Percentiles rank a stretch among this genome's conserved stretches.
Conservation (phyloP, 345 rosid genomes). For the Melaleuca quinquenervia region DNA sequence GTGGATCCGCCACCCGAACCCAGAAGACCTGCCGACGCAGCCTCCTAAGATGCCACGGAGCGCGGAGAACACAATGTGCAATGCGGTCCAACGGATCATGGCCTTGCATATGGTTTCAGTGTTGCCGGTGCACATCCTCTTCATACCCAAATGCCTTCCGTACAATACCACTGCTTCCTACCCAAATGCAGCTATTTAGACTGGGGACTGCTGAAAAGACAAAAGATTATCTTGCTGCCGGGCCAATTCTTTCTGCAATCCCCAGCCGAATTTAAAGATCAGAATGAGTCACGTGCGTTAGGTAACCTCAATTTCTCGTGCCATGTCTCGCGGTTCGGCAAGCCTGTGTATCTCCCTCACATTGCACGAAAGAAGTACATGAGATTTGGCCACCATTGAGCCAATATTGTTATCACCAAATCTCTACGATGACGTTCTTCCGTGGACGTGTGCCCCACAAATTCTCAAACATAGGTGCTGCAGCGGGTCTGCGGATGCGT, state of each 20-base stretch:
- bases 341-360: background rate
- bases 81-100: conserved; percentile 73
- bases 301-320: background rate
- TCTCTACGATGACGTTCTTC: background rate
- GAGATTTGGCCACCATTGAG: no score
- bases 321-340: background rate
- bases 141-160: no score
- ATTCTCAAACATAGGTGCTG: background rate
- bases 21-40: conserved; percentile 82
- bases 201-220: conserved; percentile 63
- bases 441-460: background rate
- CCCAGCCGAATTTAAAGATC: background rate
- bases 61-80: conserved; percentile 69
- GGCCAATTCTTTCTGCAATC: conserved; percentile 49
- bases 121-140: conserved; percentile 49
- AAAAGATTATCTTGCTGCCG: conserved; percentile 16
- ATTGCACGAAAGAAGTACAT: no score
- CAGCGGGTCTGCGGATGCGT: background rate
- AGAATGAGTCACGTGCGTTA: background rate
- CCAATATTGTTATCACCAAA: background rate
- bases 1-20: conserved; percentile 97
- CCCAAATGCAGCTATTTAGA: conserved; percentile 38
- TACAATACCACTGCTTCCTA: no score
- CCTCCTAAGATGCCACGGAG: conserved; percentile 81
- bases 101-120: conserved; percentile 72